These are phyloP conservation scores for Astrephomene gubernaculifera DNA, from an alignment of 139 green algal species.

Conservation along the genomic window DNA sequence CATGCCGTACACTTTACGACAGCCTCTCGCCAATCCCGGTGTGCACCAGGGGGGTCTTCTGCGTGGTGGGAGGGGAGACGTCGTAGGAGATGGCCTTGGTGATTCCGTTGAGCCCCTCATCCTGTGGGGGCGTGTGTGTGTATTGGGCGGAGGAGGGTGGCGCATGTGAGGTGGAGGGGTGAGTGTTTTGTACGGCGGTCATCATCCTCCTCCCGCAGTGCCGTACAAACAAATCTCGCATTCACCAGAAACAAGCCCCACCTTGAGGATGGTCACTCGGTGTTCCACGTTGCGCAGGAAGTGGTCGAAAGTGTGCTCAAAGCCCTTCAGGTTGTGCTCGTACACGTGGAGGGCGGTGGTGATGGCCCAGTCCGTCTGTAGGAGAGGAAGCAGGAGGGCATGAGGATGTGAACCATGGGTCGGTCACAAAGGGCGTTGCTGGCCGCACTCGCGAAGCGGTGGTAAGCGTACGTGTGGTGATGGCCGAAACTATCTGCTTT, in stretches of 20 bases:
- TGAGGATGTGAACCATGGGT: too few relatives aligned
- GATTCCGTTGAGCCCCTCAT: conserved; percentile 25
- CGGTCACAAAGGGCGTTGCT: too few relatives aligned
- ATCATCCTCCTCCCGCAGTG: not conserved
- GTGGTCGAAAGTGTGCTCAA: conserved; percentile 36
- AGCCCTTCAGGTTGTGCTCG: conserved; percentile 43
- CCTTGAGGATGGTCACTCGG: conserved; percentile 40
- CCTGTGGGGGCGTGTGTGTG: conserved; percentile 10
- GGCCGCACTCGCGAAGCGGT: too few relatives aligned
- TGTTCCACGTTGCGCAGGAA: conserved; percentile 23
- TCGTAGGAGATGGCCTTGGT: conserved; percentile 23
- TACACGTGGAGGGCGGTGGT: conserved; percentile 35
- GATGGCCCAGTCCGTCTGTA: conserved; percentile 35
- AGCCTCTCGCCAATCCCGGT: too few relatives aligned
- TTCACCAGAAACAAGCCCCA: not conserved
- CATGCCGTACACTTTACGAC: too few relatives aligned
- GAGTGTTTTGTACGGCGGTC: not conserved
- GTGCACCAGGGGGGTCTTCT: too few relatives aligned
- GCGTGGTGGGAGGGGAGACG: not conserved
- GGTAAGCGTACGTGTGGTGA: not conserved
- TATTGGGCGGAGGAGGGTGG: not conserved
- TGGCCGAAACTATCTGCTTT: not conserved
- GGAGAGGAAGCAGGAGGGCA: too few relatives aligned
- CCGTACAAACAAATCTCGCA: not conserved
- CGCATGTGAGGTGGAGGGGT: too few relatives aligned